These are phyloP conservation scores for Hansenula anomala DNA, from an alignment of 1,139 yeast genomes.

Conservation along the genomic window DNA sequence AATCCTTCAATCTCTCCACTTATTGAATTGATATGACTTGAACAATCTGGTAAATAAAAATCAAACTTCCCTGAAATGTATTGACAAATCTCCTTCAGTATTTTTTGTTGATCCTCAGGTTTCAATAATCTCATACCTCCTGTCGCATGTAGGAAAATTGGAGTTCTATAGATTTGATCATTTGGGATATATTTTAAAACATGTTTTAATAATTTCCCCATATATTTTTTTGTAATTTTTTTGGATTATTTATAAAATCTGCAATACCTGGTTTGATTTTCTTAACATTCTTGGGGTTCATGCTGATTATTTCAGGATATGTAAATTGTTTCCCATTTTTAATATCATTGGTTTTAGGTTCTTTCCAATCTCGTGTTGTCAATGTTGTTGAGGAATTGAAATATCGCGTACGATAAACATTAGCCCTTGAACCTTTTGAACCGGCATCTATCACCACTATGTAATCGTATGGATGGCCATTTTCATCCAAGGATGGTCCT, in stretches of 20 bases:
- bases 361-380: slow-evolving; percentile 4
- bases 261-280: slow-evolving; percentile 47
- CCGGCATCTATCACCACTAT: slow-evolving; percentile 80
- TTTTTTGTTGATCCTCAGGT: slow-evolving; percentile 45
- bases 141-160: slow-evolving; percentile 73
- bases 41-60: slow-evolving; percentile 55
- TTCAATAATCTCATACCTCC: slow-evolving; percentile 74
- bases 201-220: slow-evolving; percentile 47
- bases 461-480: slow-evolving; percentile 56
- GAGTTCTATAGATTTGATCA: slow-evolving; percentile 66
- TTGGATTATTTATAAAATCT: slow-evolving; percentile 25
- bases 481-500: slow-evolving; percentile 27
- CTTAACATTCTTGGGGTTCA: slow-evolving; percentile 48
- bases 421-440: slow-evolving; percentile 74
- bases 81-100: slow-evolving; percentile 51
- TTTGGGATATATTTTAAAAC: slow-evolving; percentile 61
- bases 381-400: slow-evolving; percentile 10
- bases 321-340: not conserved
- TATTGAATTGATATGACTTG: slow-evolving; percentile 59
- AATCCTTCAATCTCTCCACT: slow-evolving; percentile 79
- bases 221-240: slow-evolving; percentile 57
- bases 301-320: slow-evolving; percentile 33
- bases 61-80: slow-evolving; percentile 48
- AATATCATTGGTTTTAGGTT: slow-evolving; percentile 25
- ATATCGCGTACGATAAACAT: slow-evolving; percentile 43